A percentile compares a stretch with the other conserved stretches of the same genome.
Evolutionary conservation across 768 basidiomycete species (phyloP).

Genomic region (Trametes maxima): DNA sequence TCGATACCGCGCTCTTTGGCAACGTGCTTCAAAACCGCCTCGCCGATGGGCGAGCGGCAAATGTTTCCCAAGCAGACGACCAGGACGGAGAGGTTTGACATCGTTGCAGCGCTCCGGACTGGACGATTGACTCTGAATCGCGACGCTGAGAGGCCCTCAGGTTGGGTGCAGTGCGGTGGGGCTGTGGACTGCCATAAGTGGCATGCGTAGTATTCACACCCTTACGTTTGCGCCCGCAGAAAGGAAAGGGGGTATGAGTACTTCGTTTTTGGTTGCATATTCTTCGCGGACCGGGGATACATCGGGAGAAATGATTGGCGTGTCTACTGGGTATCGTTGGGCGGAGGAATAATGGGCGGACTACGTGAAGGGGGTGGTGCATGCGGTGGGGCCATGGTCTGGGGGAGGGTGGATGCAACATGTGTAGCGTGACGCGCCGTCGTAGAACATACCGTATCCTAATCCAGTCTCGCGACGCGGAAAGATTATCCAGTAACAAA

Average conservation of each 20-base stretch:
- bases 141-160: no score
- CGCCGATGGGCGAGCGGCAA: constrained; percentile 91
- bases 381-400: neutral
- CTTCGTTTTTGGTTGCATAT: neutral
- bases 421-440: neutral
- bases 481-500: neutral
- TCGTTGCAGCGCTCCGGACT: no score
- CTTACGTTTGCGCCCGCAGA: neutral
- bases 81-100: constrained; percentile 49
- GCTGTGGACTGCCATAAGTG: neutral
- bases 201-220: constrained; percentile 9
- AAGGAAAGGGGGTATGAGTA: neutral
- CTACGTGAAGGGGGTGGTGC: neutral
- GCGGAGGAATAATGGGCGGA: neutral
- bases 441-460: neutral
- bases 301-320: neutral
- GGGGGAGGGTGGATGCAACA: neutral
- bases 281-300: constrained; percentile 1
- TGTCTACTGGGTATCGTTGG: constrained; percentile 13
- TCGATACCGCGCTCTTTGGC: constrained; percentile 67
- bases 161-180: no score
- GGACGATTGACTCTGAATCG: no score
- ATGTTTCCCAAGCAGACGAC: constrained; percentile 85
- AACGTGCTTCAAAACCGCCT: constrained; percentile 77
- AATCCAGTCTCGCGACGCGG: neutral